Evolutionary conservation across 2,329 filamentous ascomycete genomes (phyloP).

Genomic region (Karstenula rhodostoma): DNA sequence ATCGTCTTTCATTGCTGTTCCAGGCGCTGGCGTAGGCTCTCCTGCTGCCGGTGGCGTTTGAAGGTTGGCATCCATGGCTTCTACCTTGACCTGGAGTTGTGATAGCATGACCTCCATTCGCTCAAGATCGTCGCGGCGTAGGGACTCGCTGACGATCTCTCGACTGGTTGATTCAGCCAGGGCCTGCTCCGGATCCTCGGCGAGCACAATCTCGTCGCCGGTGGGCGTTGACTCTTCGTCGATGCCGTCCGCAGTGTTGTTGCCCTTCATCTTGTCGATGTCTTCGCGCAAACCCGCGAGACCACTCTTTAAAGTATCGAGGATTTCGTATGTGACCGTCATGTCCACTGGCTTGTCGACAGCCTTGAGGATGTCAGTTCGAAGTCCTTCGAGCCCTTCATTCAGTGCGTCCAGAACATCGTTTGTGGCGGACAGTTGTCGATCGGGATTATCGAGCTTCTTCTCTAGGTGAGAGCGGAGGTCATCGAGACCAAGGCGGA

Average conservation of each 20-base stretch:
- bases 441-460: slow-evolving; percentile 63
- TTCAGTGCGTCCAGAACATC: slow-evolving; percentile 69
- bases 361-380: slow-evolving; percentile 77
- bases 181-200: slow-evolving; percentile 55
- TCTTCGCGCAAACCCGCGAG: slow-evolving; percentile 78
- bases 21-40: slow-evolving; percentile 43
- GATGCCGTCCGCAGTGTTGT: slow-evolving; percentile 49
- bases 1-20: slow-evolving; percentile 60
- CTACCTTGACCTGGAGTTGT: slow-evolving; percentile 84
- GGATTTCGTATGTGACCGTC: slow-evolving; percentile 86
- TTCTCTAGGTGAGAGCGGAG: slow-evolving; percentile 59
- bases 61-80: slow-evolving; percentile 70
- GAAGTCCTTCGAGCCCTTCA: slow-evolving; percentile 76
- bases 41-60: slow-evolving; percentile 55
- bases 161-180: slow-evolving; percentile 51
- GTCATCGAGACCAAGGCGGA: slow-evolving; percentile 60
- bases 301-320: slow-evolving; percentile 86
- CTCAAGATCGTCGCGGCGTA: slow-evolving; percentile 79
- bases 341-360: slow-evolving; percentile 82
- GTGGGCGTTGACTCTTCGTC: slow-evolving; percentile 61
- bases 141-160: slow-evolving; percentile 53
- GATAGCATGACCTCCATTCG: slow-evolving; percentile 84
- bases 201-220: slow-evolving; percentile 60
- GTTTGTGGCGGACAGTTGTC: slow-evolving; percentile 61
- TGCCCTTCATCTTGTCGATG: slow-evolving; percentile 77